Conservation (phyloP, 2,329 filamentous ascomycete genomes). For the Harringtonia aguacate region DNA sequence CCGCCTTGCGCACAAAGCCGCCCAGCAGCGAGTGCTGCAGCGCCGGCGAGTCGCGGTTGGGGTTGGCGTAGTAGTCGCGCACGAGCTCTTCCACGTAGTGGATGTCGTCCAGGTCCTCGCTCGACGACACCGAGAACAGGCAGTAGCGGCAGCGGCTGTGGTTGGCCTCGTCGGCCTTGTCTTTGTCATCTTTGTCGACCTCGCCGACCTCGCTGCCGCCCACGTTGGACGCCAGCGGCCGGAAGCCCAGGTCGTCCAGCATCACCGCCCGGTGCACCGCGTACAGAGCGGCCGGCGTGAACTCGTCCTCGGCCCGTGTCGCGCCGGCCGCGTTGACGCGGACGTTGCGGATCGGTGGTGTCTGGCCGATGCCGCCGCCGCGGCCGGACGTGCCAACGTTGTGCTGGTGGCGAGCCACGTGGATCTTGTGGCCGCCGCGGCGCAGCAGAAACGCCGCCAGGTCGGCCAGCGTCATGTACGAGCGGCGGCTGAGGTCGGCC, state of each 20-base stretch:
- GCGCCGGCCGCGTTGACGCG: not conserved
- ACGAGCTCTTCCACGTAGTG: slow-evolving; percentile 39
- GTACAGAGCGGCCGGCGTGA: slow-evolving; percentile 44
- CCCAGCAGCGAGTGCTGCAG: slow-evolving; percentile 19
- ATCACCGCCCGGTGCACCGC: slow-evolving; percentile 58
- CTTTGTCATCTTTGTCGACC: too few species aligned
- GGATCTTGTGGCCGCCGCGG: not conserved
- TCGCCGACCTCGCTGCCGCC: slow-evolving; percentile 29
- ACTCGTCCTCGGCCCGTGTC: slow-evolving; percentile 16
- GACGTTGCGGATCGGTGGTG: slow-evolving; percentile 2
- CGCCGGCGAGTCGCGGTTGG: slow-evolving; percentile 12
- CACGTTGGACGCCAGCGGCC: slow-evolving; percentile 23
- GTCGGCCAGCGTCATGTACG: slow-evolving; percentile 36
- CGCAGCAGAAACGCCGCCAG: slow-evolving; percentile 34
- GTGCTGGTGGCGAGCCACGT: not conserved
- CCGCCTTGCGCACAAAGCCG: slow-evolving; percentile 39
- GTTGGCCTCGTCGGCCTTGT: not conserved
- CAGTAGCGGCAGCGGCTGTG: slow-evolving; percentile 32
- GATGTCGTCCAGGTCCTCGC: slow-evolving; percentile 41
- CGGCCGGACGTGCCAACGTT: too few species aligned
- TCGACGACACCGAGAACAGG: slow-evolving; percentile 51
- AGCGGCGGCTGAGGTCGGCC: slow-evolving; percentile 8
- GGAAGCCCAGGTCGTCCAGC: slow-evolving; percentile 51
- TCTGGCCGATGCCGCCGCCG: too few species aligned
- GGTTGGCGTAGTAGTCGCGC: slow-evolving; percentile 39